phyloP scores from a whole-genome alignment of 2,329 filamentous ascomycete genomes.

The Thelonectria blattea region DNA sequence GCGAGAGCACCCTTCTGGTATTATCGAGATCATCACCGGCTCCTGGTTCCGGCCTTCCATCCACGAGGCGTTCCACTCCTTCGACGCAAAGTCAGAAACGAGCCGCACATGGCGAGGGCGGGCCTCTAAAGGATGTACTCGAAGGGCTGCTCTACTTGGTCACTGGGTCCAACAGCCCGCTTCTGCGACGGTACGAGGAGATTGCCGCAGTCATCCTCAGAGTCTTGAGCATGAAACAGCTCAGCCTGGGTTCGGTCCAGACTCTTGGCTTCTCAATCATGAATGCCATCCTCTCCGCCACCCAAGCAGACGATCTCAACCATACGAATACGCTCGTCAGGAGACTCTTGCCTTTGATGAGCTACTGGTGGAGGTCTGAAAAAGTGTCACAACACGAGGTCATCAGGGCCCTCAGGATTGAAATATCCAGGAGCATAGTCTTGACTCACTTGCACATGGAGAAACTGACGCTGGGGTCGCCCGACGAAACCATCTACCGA shows the following conservation, averaged over 20 bases:
- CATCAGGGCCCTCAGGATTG: slow-evolving; percentile 71
- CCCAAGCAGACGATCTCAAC: slow-evolving; percentile 70
- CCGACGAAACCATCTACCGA: slow-evolving; percentile 47
- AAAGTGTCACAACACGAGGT: slow-evolving; percentile 65
- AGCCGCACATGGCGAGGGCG: slow-evolving; percentile 38
- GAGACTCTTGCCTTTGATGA: slow-evolving; percentile 72
- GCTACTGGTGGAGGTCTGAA: slow-evolving; percentile 79
- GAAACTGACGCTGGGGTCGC: slow-evolving; percentile 54
- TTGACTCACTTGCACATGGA: slow-evolving; percentile 69
- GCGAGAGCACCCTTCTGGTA: slow-evolving; percentile 44
- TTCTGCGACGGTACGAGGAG: slow-evolving; percentile 60
- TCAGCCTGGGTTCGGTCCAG: slow-evolving; percentile 68
- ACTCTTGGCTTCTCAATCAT: slow-evolving; percentile 77
- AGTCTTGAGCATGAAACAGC: slow-evolving; percentile 65
- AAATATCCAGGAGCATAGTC: slow-evolving; percentile 76
- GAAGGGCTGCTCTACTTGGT: slow-evolving; percentile 70
- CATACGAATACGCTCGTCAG: slow-evolving; percentile 66
- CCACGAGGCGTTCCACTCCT: slow-evolving; percentile 38
- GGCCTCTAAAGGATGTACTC: slow-evolving; percentile 51
- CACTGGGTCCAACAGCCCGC: slow-evolving; percentile 70
- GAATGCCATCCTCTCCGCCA: slow-evolving; percentile 71
- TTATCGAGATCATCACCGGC: slow-evolving; percentile 55
- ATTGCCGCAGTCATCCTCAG: slow-evolving; percentile 63
- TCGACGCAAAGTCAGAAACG: slow-evolving; percentile 42
- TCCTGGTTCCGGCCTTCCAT: slow-evolving; percentile 42